phyloP scores from a whole-genome alignment of 352 stramenopile species.

The Phytophthora hybrid region DNA sequence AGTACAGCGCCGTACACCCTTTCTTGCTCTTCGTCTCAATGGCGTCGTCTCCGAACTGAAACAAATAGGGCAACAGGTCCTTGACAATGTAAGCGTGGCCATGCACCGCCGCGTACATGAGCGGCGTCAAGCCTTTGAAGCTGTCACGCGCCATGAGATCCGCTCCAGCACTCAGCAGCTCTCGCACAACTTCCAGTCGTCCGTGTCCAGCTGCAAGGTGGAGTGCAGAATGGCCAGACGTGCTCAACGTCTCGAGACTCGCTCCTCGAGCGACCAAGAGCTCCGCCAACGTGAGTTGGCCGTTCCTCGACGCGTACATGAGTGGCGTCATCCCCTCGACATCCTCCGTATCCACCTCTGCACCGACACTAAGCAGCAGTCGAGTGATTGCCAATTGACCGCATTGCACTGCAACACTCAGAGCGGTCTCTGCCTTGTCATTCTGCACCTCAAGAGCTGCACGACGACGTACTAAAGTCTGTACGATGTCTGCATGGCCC shows the following conservation, averaged over 20 bases:
- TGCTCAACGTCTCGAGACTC: slow-evolving; percentile 10
- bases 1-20: slow-evolving; percentile 30
- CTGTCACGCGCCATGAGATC: slow-evolving; percentile 25
- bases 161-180: slow-evolving; percentile 25
- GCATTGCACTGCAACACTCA: slow-evolving; percentile 32
- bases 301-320: slow-evolving; percentile 37
- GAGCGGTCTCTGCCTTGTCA: slow-evolving; percentile 23
- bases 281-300: slow-evolving; percentile 26
- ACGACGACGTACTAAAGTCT: slow-evolving; percentile 13
- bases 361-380: slow-evolving; percentile 25
- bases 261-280: slow-evolving; percentile 28
- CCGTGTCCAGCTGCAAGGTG: slow-evolving; percentile 33
- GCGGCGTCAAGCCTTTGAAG: slow-evolving; percentile 27
- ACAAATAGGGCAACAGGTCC: slow-evolving; percentile 22
- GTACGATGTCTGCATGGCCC: slow-evolving; percentile 24
- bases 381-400: slow-evolving; percentile 23
- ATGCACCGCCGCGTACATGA: slow-evolving; percentile 37
- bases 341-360: slow-evolving; percentile 25
- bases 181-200: slow-evolving; percentile 32
- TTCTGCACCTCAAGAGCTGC: slow-evolving; percentile 28
- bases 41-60: slow-evolving; percentile 16
- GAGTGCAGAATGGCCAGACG: slow-evolving; percentile 26
- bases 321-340: slow-evolving; percentile 32
- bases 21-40: slow-evolving; percentile 32
- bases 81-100: slow-evolving; percentile 35